These are phyloP conservation scores for Mycena sanguinolenta DNA, from an alignment of 768 basidiomycete genomes.

Conservation along the genomic window DNA sequence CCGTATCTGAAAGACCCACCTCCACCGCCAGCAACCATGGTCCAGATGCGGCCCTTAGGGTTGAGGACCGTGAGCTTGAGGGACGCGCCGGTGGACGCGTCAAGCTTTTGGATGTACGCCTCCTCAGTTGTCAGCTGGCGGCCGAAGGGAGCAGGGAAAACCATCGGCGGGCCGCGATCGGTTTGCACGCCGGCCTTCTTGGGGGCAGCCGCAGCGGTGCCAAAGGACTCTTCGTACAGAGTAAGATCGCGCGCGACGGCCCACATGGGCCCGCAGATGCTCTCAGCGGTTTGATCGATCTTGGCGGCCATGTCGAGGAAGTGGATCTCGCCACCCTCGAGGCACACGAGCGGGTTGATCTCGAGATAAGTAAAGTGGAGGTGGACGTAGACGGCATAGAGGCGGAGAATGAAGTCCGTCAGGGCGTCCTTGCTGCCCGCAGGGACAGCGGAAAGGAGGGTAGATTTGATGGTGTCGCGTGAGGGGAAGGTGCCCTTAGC, in stretches of 20 bases:
- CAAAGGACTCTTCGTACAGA: conserved; percentile 67
- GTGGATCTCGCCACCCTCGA: conserved; percentile 88
- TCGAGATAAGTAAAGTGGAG: conserved; percentile 99
- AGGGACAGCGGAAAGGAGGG: conserved; percentile 89
- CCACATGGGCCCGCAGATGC: conserved; percentile 98
- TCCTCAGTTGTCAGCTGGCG: conserved; percentile 98
- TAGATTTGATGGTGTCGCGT: conserved; percentile 78
- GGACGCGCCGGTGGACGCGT: conserved; percentile 96
- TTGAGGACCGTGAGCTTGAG: conserved; percentile 98
- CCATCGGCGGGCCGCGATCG: conserved; percentile 98
- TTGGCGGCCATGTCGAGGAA: conserved; percentile 99
- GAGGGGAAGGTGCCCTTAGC: conserved; percentile 78
- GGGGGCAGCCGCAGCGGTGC: conserved; percentile 54
- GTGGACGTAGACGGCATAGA: conserved; percentile 98
- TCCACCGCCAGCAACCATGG: conserved; percentile 99
- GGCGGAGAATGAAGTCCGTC: conserved; percentile 92
- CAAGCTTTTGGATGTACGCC: conserved; percentile 98
- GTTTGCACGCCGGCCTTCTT: conserved; percentile 72
- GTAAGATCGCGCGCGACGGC: conserved; percentile 93
- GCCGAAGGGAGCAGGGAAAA: conserved; percentile 95
- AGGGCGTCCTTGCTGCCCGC: conserved; percentile 90
- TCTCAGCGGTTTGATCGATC: conserved; percentile 99
- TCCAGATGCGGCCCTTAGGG: conserved; percentile 96
- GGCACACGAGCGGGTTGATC: conserved; percentile 97
- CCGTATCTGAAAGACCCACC: conserved; percentile 64